Evolutionary conservation across 108 stramenopile species (phyloP), one percentile per base, ranked within the genome.

Genomic region (Licmophora abbreviata): DNA sequence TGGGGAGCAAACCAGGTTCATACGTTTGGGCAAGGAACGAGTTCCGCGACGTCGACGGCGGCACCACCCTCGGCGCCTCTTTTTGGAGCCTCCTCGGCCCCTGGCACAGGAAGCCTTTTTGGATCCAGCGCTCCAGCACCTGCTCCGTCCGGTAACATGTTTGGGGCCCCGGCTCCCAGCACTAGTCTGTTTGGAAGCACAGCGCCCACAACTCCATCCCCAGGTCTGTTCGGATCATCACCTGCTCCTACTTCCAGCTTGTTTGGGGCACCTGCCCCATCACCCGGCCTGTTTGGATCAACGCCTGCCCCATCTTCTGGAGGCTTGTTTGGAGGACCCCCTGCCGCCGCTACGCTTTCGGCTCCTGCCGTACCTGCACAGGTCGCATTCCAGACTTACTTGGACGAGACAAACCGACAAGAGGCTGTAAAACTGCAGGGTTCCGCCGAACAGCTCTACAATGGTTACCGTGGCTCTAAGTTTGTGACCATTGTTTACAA

Each of bases 401-500:
- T 81, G 70, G 67, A 81, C 47, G 78, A 79, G 22, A 60, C 71
- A 6, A 66, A 73, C 24, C 73, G 68, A 23, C 81, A 88, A 48
- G 88, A 90, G 61, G 62, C 74, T 7, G 79, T 74, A 20, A 75
- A 77, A 21, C 61, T 90, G 27, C 54, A 74, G 44, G 44, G 59
- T 7, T 63, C 68, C 12, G 41, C 85, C 14, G 63, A 68, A 60
- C 44, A 57, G n/a, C 46, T 90, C 6, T 60, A 83, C 38, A 27
- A 42, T 32, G 64, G 63, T 38, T 90, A 90, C 40, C 34, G 51
- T 27, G 71, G 76, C 6, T 61, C 66, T 11, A 51, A 56, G 4
- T 83, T 90, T 67, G 69, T 74, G 0, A 64, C 74, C 31, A 77
- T 85, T 40, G 51, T 85, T 4, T 90, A 90, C 71, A 79, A 85